A percentile compares a stretch with the other conserved stretches of the same genome.
Conservation (phyloP, 176 grass and related monocot genomes). For the Urochloa ruziziensis region DNA sequence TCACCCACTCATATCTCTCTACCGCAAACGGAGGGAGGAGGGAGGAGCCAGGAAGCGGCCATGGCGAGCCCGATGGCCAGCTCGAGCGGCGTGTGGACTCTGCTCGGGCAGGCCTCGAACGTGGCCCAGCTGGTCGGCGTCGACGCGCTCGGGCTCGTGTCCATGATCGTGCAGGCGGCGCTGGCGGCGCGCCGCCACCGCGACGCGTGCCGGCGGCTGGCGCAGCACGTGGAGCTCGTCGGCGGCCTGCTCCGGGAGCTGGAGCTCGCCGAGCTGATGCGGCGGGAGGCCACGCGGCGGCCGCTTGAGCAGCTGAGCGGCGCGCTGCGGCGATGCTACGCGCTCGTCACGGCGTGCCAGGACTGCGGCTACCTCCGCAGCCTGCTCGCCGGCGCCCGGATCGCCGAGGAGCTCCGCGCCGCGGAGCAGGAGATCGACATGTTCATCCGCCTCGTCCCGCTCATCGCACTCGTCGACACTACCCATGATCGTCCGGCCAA, state of each 20-base stretch:
- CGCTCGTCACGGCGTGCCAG: constrained; percentile 44
- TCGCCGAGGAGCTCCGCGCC: constrained; percentile 42
- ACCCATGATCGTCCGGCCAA: background rate
- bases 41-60: background rate
- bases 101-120: background rate
- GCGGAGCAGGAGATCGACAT: constrained; percentile 53
- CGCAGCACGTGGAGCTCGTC: constrained; percentile 49
- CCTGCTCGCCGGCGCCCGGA: constrained; percentile 32
- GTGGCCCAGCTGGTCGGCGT: constrained; percentile 38
- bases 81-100: background rate
- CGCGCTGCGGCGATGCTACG: constrained; percentile 46
- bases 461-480: constrained; percentile 49
- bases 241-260: constrained; percentile 51
- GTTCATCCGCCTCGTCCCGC: constrained; percentile 58
- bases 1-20: background rate
- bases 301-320: constrained; percentile 43
- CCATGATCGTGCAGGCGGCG: constrained; percentile 29
- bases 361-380: constrained; percentile 41
- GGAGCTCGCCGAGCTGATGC: constrained; percentile 37
- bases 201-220: constrained; percentile 46
- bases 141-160: constrained; percentile 47
- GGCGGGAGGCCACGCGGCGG: constrained; percentile 42
- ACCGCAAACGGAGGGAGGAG: constrained; percentile 5
- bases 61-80: background rate
- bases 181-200: constrained; percentile 54